These are phyloP conservation scores for Hemileia vastatrix DNA, from an alignment of 1,284 basidiomycete species.

Conservation along the genomic window DNA sequence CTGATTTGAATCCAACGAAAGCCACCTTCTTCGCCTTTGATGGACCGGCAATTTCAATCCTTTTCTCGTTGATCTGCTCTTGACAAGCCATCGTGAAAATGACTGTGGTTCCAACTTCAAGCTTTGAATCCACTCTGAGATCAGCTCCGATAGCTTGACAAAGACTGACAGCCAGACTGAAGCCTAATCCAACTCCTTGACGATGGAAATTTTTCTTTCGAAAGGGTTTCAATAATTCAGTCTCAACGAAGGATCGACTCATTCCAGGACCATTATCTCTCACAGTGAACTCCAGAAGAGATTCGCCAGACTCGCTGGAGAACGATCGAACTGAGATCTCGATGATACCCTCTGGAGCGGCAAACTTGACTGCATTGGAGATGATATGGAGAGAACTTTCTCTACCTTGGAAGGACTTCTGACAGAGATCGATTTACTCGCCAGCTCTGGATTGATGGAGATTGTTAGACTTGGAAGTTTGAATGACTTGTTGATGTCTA, in stretches of 20 bases:
- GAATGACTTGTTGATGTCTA: slow-evolving; percentile 4
- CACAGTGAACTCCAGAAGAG: slow-evolving; percentile 14
- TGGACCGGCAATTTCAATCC: neutral
- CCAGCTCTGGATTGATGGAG: slow-evolving; percentile 23
- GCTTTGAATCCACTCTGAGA: neutral
- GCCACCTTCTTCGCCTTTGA: neutral
- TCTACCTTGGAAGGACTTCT: slow-evolving; percentile 24
- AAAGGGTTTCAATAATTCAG: slow-evolving; percentile 25
- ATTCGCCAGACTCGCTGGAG: slow-evolving; percentile 13
- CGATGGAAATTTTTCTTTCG: neutral
- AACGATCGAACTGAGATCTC: slow-evolving; percentile 24
- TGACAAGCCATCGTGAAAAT: neutral
- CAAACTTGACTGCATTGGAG: slow-evolving; percentile 31
- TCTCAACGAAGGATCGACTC: slow-evolving; percentile 20
- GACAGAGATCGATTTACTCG: slow-evolving; percentile 24
- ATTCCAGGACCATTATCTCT: slow-evolving; percentile 11
- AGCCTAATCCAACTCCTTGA: neutral
- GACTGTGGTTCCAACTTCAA: neutral
- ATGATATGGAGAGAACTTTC: slow-evolving; percentile 33
- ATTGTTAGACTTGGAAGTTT: slow-evolving; percentile 28
- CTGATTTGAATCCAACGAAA: neutral
- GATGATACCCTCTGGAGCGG: slow-evolving; percentile 27
- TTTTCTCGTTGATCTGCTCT: neutral
- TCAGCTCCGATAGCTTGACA: neutral
- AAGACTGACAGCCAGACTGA: neutral